Evolutionary conservation across 768 basidiomycete genomes (phyloP).

Genomic region (Leccinum ochraceum): DNA sequence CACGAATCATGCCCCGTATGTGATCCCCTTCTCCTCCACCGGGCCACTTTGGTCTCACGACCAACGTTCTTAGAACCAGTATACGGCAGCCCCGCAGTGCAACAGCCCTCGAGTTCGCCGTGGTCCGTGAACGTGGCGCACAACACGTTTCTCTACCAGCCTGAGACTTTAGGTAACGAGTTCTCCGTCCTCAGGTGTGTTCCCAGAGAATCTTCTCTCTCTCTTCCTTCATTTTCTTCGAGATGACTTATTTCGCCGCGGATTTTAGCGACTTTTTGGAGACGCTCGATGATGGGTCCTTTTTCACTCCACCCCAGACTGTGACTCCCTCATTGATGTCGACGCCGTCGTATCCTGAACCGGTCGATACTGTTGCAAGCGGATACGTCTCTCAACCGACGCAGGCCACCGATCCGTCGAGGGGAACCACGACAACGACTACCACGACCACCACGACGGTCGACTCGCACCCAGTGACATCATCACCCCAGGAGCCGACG

Average conservation of each 20-base stretch:
- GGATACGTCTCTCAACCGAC: constrained; percentile 21
- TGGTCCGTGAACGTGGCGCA: constrained; percentile 58
- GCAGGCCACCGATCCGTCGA: constrained; percentile 21
- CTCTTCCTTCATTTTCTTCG: not conserved
- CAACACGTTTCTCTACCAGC: constrained; percentile 63
- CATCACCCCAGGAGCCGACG: constrained; percentile 37
- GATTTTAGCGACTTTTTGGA: not conserved
- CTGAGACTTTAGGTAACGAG: constrained; percentile 77
- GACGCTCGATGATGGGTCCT: constrained; percentile 60
- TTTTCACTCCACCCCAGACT: constrained; percentile 35
- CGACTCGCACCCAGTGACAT: constrained; percentile 19
- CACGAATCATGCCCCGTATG: constrained; percentile 32
- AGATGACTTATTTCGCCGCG: not conserved
- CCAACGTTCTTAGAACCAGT: constrained; percentile 20
- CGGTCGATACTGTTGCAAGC: constrained; percentile 7
- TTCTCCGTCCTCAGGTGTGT: constrained; percentile 79
- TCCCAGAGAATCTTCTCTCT: not conserved
- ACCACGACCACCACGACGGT: constrained; percentile 14
- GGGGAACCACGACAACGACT: constrained; percentile 4
- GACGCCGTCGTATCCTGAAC: constrained; percentile 24
- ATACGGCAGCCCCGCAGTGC: constrained; percentile 22
- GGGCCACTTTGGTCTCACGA: not conserved
- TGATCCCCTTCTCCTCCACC: not conserved
- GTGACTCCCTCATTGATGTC: constrained; percentile 49
- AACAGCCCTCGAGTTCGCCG: constrained; percentile 37